Conservation (phyloP, 768 basidiomycete species). For the Mycena sanguinolenta region DNA sequence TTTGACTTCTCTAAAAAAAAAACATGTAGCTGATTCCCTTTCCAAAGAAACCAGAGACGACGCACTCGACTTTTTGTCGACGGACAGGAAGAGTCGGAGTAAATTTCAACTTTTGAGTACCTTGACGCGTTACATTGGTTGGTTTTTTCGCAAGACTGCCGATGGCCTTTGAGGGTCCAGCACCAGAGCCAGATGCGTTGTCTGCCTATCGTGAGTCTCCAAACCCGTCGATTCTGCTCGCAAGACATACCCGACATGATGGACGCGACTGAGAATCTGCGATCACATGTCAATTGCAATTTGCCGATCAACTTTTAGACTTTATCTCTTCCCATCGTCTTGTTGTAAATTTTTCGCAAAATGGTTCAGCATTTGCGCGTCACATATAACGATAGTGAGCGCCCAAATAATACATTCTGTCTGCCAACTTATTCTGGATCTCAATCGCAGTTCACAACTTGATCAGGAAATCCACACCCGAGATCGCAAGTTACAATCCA, state of each 20-base stretch:
- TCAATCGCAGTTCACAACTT: conserved; percentile 76
- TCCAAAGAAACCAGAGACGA: conserved; percentile 16
- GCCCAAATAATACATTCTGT: not conserved
- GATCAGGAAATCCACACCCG: conserved; percentile 71
- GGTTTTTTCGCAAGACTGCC: conserved; percentile 82
- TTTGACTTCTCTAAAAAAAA: conserved; percentile 69
- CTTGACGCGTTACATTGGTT: conserved; percentile 78
- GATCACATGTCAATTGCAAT: conserved; percentile 16
- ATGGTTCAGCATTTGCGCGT: conserved; percentile 75
- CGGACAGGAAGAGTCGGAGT: conserved; percentile 81
- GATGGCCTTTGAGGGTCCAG: conserved; percentile 69
- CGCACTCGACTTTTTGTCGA: conserved; percentile 81
- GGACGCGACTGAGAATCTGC: conserved; percentile 13
- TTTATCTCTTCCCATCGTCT: conserved; percentile 16
- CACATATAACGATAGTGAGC: conserved; percentile 84
- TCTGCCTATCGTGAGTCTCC: conserved; percentile 42
- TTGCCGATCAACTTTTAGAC: not conserved
- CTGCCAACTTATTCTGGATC: not conserved
- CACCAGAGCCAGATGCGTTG: conserved; percentile 49
- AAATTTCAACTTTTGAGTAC: conserved; percentile 84
- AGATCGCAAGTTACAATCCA: conserved; percentile 88
- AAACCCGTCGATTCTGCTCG: not conserved
- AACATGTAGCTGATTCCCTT: conserved; percentile 20
- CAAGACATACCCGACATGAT: conserved; percentile 46
- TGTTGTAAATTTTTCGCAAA: conserved; percentile 24